A percentile compares a stretch with the other conserved stretches of the same genome.
Evolutionary conservation across 176 grass and related monocot genomes (phyloP).

Genomic region (Avena sativa): DNA sequence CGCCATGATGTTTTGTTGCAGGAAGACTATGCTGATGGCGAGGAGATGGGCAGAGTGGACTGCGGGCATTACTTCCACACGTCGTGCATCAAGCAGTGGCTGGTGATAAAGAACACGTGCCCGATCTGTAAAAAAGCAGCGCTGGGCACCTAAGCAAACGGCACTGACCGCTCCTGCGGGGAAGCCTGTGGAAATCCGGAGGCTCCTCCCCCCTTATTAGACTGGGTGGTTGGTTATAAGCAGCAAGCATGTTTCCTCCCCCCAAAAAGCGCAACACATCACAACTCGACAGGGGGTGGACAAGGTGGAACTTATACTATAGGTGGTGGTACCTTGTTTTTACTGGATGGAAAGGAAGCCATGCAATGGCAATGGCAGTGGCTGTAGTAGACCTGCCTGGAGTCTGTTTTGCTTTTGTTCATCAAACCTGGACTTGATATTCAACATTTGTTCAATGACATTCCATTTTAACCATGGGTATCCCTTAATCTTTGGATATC

Average conservation of each 20-base stretch:
- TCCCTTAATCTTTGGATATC: neutral
- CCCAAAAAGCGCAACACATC: constrained; percentile 17
- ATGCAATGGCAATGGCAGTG: constrained; percentile 22
- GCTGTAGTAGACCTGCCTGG: constrained; percentile 56
- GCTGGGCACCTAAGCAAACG: constrained; percentile 50
- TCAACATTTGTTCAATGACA: constrained; percentile 54
- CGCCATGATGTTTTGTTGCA: constrained; percentile 36
- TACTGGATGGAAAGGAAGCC: neutral
- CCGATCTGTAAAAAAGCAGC: constrained; percentile 83
- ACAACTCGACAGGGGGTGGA: too few species aligned
- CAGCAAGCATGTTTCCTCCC: neutral
- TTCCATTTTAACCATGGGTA: constrained; percentile 33
- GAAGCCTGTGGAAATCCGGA: neutral
- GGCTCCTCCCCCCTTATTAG: neutral
- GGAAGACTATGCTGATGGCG: constrained; percentile 72
- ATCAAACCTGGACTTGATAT: constrained; percentile 35
- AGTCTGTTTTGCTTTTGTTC: constrained; percentile 43
- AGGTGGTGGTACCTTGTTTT: too few species aligned
- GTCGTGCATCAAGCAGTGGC: constrained; percentile 76
- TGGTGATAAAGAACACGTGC: constrained; percentile 81
- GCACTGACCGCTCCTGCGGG: constrained; percentile 11
- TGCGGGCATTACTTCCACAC: constrained; percentile 85
- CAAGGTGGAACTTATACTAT: constrained; percentile 51
- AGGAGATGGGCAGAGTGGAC: constrained; percentile 72
- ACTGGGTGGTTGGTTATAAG: constrained; percentile 35